Percentiles rank a stretch among this genome's conserved stretches.
These are phyloP conservation scores for Diaporthe humulicola DNA, from an alignment of 2,329 filamentous ascomycete genomes.

Conservation along the genomic window DNA sequence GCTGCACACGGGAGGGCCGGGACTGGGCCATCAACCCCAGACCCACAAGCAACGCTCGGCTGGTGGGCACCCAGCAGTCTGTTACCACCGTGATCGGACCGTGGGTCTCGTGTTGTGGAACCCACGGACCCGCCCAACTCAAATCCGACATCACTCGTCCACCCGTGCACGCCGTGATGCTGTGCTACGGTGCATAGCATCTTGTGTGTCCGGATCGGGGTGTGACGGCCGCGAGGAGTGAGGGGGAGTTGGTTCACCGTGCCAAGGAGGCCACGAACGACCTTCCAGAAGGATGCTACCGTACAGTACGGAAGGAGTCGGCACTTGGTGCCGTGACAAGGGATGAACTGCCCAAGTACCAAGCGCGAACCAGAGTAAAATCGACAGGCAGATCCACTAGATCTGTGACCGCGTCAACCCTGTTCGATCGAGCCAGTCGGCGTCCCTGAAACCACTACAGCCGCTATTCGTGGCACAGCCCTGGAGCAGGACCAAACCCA, in stretches of 20 bases:
- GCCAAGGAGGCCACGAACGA: neutral
- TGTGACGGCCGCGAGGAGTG: neutral
- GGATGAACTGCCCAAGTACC: slow-evolving; percentile 1
- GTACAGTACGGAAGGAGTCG: neutral
- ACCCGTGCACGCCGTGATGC: neutral
- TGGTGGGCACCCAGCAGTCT: neutral
- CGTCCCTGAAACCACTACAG: slow-evolving; percentile 4
- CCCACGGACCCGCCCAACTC: slow-evolving; percentile 22
- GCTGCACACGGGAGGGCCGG: neutral
- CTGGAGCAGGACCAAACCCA: neutral
- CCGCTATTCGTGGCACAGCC: neutral
- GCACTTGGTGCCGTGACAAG: neutral
- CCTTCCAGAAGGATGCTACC: slow-evolving; percentile 30
- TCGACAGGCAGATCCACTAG: slow-evolving; percentile 6
- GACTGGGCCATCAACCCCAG: neutral
- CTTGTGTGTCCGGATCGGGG: neutral
- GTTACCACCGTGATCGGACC: slow-evolving; percentile 4
- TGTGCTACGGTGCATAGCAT: neutral
- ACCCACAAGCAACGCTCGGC: neutral
- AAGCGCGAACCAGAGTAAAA: slow-evolving; percentile 2
- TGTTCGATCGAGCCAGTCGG: slow-evolving; percentile 9
- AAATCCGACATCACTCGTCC: slow-evolving; percentile 26
- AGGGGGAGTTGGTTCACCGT: neutral
- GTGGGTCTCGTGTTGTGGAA: slow-evolving; percentile 13
- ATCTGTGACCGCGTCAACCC: slow-evolving; percentile 9